Base-by-base conservation (phyloP, 805 yeast genomes). In the Clavispora fructus region DNA sequence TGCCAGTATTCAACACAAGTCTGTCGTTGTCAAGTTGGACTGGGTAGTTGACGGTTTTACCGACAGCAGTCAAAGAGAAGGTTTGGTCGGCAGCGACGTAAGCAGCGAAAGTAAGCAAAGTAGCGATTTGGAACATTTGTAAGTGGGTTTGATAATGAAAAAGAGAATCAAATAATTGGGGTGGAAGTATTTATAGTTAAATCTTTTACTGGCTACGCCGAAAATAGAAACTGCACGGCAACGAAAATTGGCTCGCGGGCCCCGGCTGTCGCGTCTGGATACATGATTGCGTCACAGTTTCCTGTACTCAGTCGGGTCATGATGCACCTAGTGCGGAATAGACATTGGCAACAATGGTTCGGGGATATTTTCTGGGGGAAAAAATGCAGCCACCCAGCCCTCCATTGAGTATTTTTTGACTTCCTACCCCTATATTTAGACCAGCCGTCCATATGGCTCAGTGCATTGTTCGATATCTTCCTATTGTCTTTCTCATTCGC, bases 51-150 rank as follows among this genome's bases (percentile, higher is more conserved):
- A 63, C 50, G 39, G 49, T 46, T 16, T 41, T 53, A 50, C 69
- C 69, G n/a, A 37, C 25, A 27, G 69, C 69, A 31, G 56, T 46
- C 42, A 66, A 59, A 38, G 51, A 43, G 56, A 64, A 60, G 40
- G 61, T 48, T 48, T 62, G 61, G 58, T 65, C 70, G 41, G 69
- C 70, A 33, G 53, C 50, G 44, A 58, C 61, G 44, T 43, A 46
- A 28, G 64, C 52, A 40, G 64, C 63, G 40, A 63, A 53, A 35
- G 64, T 45, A 28, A 57, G 43, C 40, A 62, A 48, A 39, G 63
- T 44, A 27, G 52, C 37, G 16, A 32, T 17, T 19, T 8, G 31
- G 29, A 32, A 40, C 43, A 40, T 31, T 13, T 10, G 28, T 2
- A 4, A 14, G 7, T 9, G 19, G 6, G 19, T 7, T 25, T n/a